Evolutionary conservation across 352 stramenopile species (phyloP).

Genomic region (Peronospora tabacina): DNA sequence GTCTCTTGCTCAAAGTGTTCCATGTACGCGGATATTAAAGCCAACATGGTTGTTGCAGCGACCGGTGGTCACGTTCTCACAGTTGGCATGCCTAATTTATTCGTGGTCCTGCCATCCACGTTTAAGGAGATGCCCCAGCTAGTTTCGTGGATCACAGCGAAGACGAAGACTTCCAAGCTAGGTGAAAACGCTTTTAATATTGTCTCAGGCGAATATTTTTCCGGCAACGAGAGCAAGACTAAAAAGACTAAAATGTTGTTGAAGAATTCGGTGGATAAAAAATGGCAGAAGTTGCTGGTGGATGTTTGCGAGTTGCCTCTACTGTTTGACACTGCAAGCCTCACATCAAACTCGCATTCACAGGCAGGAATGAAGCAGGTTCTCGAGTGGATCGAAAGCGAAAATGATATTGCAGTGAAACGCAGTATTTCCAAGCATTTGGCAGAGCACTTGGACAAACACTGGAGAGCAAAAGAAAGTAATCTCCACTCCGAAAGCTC

Average conservation of each 20-base stretch:
- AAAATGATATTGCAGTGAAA: constrained; percentile 28
- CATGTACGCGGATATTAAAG: constrained; percentile 22
- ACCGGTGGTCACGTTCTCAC: constrained; percentile 13
- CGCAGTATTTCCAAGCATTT: constrained; percentile 39
- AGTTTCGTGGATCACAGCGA: constrained; percentile 21
- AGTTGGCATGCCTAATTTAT: constrained; percentile 12
- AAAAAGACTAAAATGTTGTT: neutral
- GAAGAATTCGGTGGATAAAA: constrained; percentile 9
- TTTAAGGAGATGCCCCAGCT: constrained; percentile 21
- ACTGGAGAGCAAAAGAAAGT: constrained; percentile 24
- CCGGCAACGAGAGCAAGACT: neutral
- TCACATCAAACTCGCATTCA: constrained; percentile 14
- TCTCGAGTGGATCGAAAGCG: constrained; percentile 42
- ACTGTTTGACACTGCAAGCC: constrained; percentile 26
- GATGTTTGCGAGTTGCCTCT: constrained; percentile 35
- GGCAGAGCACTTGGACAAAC: constrained; percentile 34
- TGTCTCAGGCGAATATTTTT: constrained; percentile 20
- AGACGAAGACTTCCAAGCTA: constrained; percentile 4
- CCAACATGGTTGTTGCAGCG: constrained; percentile 29
- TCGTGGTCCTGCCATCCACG: constrained; percentile 28
- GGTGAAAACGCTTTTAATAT: constrained; percentile 5
- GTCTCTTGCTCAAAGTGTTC: constrained; percentile 26
- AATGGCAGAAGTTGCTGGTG: constrained; percentile 35
- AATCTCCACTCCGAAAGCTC: neutral
- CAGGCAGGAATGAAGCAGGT: constrained; percentile 26